These are phyloP conservation scores for Morella rubra DNA, from an alignment of 306 rosid species.

Conservation along the genomic window DNA sequence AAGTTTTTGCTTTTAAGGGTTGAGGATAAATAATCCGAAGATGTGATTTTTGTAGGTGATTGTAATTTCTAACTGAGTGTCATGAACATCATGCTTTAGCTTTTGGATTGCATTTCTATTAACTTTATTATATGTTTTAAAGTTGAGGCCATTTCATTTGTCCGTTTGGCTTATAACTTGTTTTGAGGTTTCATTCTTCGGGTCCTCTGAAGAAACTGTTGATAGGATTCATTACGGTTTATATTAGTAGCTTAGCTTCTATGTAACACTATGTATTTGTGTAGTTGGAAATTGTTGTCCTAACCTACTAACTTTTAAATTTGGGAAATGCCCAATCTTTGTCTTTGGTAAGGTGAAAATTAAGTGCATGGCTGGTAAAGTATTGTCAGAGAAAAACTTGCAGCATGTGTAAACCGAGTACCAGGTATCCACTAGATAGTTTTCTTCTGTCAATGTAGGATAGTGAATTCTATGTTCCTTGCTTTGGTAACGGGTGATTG, in stretches of 20 bases:
- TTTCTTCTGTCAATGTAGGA: background rate
- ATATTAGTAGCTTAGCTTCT: background rate
- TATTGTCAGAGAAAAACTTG: conserved; percentile 83
- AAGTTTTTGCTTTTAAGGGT: background rate
- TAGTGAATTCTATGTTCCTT: background rate
- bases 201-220: background rate
- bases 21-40: background rate
- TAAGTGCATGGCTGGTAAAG: conserved; percentile 88
- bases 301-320: background rate
- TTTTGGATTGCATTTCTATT: background rate
- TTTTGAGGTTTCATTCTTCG: background rate
- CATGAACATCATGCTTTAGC: background rate
- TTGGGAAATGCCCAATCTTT: conserved; percentile 6
- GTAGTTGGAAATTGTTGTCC: background rate
- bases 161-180: background rate
- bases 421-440: conserved; percentile 54
- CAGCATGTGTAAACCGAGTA: conserved; percentile 89
- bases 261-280: background rate
- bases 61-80: background rate
- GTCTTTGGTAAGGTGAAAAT: conserved; percentile 77
- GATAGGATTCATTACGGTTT: background rate
- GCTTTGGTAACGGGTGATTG: background rate
- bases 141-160: background rate
- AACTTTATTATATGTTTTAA: background rate
- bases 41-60: background rate